Percentiles rank a stretch among this genome's conserved stretches.
phyloP scores from a whole-genome alignment of 331 rosid species.

The Cucumis variabilis region DNA sequence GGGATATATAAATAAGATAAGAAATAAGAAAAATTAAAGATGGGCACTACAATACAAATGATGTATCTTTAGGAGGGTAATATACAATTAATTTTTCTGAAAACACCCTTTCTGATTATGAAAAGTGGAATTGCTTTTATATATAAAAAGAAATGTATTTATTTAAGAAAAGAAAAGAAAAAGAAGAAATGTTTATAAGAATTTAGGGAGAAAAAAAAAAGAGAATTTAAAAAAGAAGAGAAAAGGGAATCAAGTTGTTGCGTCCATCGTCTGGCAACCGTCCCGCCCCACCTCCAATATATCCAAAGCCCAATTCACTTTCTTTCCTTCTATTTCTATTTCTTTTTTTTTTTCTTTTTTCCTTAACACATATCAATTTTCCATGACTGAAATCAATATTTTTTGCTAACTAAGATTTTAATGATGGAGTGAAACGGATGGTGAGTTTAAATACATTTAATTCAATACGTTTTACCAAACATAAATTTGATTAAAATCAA shows the following conservation, averaged over 20 bases:
- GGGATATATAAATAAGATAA: not conserved
- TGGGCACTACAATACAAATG: conserved; percentile 37
- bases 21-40: conserved; percentile 41
- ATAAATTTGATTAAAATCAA: too few species aligned
- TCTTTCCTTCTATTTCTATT: not conserved
- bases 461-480: too few species aligned
- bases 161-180: too few species aligned
- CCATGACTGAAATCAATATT: too few species aligned
- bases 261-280: conserved; percentile 34
- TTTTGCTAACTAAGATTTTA: too few species aligned
- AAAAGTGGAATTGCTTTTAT: conserved; percentile 52
- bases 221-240: not conserved
- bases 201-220: not conserved
- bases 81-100: conserved; percentile 37
- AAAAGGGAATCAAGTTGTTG: conserved; percentile 22
- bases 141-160: too few species aligned
- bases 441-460: too few species aligned
- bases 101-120: conserved; percentile 34
- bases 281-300: conserved; percentile 31
- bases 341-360: conserved; percentile 12
- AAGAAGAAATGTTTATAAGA: not conserved
- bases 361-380: not conserved
- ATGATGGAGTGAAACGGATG: too few species aligned
- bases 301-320: conserved; percentile 19
- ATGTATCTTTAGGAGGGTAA: conserved; percentile 48